A percentile compares a stretch with the other conserved stretches of the same genome.
Conservation (phyloP, 2,329 filamentous ascomycete genomes). For the Colletotrichum liriopes region DNA sequence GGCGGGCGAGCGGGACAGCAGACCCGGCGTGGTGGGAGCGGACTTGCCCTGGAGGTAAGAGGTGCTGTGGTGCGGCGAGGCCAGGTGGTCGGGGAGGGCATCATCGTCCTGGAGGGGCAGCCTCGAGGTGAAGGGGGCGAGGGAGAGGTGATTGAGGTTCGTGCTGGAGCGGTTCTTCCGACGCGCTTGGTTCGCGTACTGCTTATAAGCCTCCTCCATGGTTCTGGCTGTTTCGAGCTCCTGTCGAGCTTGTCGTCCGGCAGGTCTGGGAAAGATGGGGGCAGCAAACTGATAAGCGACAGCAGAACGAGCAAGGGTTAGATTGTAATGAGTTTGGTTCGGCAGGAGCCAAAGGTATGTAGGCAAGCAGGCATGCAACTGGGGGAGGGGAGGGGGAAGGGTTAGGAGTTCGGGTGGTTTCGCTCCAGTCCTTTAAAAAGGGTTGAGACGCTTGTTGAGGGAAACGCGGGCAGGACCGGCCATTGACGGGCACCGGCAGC, state of each 20-base stretch:
- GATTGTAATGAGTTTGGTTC: constrained; percentile 15
- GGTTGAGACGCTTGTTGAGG: constrained; percentile 43
- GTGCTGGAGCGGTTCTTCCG: constrained; percentile 73
- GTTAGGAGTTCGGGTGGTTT: constrained; percentile 40
- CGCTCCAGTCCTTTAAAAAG: constrained; percentile 37
- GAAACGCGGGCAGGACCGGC: constrained; percentile 17
- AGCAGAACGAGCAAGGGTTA: constrained; percentile 1
- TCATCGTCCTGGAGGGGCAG: constrained; percentile 71
- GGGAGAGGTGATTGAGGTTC: constrained; percentile 72
- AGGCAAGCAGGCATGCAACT: constrained; percentile 8
- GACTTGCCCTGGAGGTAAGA: constrained; percentile 76
- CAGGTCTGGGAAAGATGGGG: background rate
- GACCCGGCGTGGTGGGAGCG: constrained; percentile 75
- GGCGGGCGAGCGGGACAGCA: constrained; percentile 72
- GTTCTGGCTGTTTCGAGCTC: constrained; percentile 40
- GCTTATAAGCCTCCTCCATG: constrained; percentile 75
- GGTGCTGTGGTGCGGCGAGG: constrained; percentile 55
- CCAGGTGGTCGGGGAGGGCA: constrained; percentile 57
- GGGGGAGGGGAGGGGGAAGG: background rate
- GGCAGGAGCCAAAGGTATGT: constrained; percentile 1
- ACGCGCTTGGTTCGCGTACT: constrained; percentile 70
- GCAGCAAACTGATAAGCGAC: constrained; percentile 5
- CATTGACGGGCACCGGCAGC: constrained; percentile 28
- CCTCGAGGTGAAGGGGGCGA: constrained; percentile 76
- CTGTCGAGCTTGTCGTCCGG: constrained; percentile 14